Evolutionary conservation across 179 eudicot species (phyloP), one percentile per base, ranked within the genome.

Genomic region (Silene vulgaris): DNA sequence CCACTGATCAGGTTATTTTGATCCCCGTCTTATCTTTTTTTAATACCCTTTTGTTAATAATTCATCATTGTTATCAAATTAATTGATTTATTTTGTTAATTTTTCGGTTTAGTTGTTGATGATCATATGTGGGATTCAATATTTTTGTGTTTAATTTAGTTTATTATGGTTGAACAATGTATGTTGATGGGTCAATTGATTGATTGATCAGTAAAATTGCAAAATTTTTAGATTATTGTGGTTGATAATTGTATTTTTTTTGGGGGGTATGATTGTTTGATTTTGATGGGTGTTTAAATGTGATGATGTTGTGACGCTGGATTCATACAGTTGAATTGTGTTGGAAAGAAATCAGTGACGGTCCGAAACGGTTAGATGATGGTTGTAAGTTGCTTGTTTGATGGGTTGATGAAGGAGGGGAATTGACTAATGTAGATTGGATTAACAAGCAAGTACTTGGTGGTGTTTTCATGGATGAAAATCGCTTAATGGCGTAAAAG

Each of bases 1-100:
- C 85, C 80, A 83, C 88, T 74, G 92, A 88, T 11, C 89, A 91
- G 90, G 97, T 65, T 69, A 9, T 40, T 14, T 52, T 52, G 0
- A 52, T 13, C 35, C 32, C 73, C 14, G n/a, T 66, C 11, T 37
- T 28, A 37, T 76, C 32, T 72, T 40, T 8, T 9, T 11, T 76
- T 1, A 1, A 26, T 13, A 0, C n/a, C 16, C 8, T 2, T 17
- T 5, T 40, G 12, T n/a, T 57, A 3, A n/a, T 26, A 8, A 9
- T 56, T 32, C 21, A 6, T 8, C 40, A n/a, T 54, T 5, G 6
- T 52, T 48, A 19, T 66, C 20, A 30, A 2, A 43, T 30, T 67
- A 14, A n/a, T 66, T 76, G 79, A 76, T 76, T 30, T 16, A 1
- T 30, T 11, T 52, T 66, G 69, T n/a, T 0, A 28, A 14, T 64